Evolutionary conservation across 2,329 filamentous ascomycete species (phyloP).

Genomic region (Aaosphaeria pasadenensis): DNA sequence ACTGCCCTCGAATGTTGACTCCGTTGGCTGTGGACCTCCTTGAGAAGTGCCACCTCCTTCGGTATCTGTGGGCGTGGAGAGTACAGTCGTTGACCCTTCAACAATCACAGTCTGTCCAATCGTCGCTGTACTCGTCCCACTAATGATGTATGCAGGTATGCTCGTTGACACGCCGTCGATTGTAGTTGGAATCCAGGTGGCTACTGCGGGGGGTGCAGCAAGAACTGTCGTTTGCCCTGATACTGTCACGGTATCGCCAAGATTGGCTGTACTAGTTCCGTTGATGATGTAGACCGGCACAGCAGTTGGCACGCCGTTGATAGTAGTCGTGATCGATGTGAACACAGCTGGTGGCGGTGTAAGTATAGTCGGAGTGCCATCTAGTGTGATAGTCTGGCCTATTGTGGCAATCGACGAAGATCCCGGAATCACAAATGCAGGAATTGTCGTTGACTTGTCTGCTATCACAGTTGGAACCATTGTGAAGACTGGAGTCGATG

Average conservation of each 20-base stretch:
- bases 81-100: slow-evolving; percentile 5
- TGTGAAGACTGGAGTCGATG: slow-evolving; percentile 9
- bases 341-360: neutral
- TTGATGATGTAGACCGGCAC: slow-evolving; percentile 1
- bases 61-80: neutral
- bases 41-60: neutral
- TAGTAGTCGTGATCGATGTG: neutral
- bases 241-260: slow-evolving; percentile 12
- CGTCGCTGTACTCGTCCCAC: slow-evolving; percentile 4
- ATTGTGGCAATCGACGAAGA: slow-evolving; percentile 9
- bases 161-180: slow-evolving; percentile 4
- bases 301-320: neutral
- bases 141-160: slow-evolving; percentile 4
- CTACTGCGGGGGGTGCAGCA: neutral
- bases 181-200: slow-evolving; percentile 3
- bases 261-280: slow-evolving; percentile 7
- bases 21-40: neutral
- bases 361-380: neutral
- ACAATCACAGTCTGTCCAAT: slow-evolving; percentile 6
- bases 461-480: slow-evolving; percentile 11
- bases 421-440: slow-evolving; percentile 12
- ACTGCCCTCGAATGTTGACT: neutral
- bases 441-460: slow-evolving; percentile 5
- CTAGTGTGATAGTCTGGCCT: neutral
- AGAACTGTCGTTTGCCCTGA: slow-evolving; percentile 2